Evolutionary conservation across 2,329 filamentous ascomycete species (phyloP).

Genomic region (Alternaria arbusti): DNA sequence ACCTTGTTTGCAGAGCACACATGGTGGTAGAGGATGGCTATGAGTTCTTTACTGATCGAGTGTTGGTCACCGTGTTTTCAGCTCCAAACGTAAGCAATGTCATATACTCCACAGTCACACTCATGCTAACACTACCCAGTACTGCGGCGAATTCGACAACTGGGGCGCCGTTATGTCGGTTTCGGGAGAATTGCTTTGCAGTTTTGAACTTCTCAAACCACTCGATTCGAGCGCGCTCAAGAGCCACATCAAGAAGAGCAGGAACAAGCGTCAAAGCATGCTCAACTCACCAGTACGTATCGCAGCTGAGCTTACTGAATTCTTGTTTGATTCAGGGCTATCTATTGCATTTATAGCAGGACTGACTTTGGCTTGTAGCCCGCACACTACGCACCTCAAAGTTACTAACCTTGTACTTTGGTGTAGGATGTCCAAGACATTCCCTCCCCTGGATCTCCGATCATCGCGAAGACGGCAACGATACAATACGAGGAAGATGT

Average conservation of each 20-base stretch:
- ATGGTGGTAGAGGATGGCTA: conserved; percentile 99
- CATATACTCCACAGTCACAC: not conserved
- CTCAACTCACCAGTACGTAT: conserved; percentile 90
- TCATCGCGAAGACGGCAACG: conserved; percentile 16
- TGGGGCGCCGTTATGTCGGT: conserved; percentile 99
- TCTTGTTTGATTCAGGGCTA: conserved; percentile 26
- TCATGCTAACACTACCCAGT: conserved; percentile 60
- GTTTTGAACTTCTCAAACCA: conserved; percentile 95
- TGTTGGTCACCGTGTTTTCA: conserved; percentile 95
- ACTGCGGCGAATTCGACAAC: conserved; percentile 98
- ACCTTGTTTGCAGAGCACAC: conserved; percentile 94
- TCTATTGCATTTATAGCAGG: conserved; percentile 32
- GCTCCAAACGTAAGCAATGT: conserved; percentile 85
- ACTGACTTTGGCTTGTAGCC: conserved; percentile 50
- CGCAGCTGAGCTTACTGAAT: conserved; percentile 19
- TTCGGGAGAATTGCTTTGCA: conserved; percentile 89
- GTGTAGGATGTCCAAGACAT: conserved; percentile 30
- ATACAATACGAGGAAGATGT: conserved; percentile 12
- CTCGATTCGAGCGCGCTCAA: conserved; percentile 95
- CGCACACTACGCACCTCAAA: conserved; percentile 59
- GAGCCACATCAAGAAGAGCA: conserved; percentile 98
- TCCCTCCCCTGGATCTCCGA: conserved; percentile 14
- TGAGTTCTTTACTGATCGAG: conserved; percentile 96
- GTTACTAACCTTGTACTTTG: conserved; percentile 50
- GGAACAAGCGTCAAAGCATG: conserved; percentile 93